These are phyloP conservation scores for Brasenia schreberi DNA, from an alignment of 164 flowering plant species.

Conservation along the genomic window DNA sequence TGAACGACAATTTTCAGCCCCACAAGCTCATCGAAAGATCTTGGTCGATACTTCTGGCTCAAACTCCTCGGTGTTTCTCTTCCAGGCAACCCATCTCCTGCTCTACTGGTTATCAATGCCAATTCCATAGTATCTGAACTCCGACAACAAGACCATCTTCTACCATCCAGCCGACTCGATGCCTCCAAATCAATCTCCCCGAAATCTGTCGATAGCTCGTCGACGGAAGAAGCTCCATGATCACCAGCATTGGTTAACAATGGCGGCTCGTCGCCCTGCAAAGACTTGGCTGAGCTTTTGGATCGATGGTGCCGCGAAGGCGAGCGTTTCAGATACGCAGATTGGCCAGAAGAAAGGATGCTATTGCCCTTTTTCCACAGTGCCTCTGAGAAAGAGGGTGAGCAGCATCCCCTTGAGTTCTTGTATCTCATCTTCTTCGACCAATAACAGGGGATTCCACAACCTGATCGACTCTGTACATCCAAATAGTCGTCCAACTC, in stretches of 20 bases:
- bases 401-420: constrained; percentile 51
- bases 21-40: constrained; percentile 68
- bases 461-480: constrained; percentile 59
- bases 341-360: constrained; percentile 61
- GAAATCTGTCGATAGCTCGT: constrained; percentile 74
- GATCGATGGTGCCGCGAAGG: neutral
- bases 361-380: constrained; percentile 71
- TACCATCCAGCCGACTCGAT: constrained; percentile 83
- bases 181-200: constrained; percentile 96
- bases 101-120: constrained; percentile 26
- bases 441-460: constrained; percentile 95
- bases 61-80: constrained; percentile 51
- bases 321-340: constrained; percentile 5
- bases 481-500: constrained; percentile 56
- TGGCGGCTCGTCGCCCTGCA: constrained; percentile 42
- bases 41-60: constrained; percentile 84
- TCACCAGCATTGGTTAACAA: constrained; percentile 44
- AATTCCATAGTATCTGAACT: constrained; percentile 63
- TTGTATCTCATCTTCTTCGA: constrained; percentile 54
- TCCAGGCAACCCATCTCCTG: constrained; percentile 22
- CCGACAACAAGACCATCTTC: constrained; percentile 87
- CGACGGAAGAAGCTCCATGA: constrained; percentile 47
- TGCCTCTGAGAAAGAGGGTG: constrained; percentile 88
- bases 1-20: constrained; percentile 88
- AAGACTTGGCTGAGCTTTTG: constrained; percentile 15